Evolutionary conservation across 108 stramenopile species (phyloP).

Genomic region (Schizochytrium sp.): DNA sequence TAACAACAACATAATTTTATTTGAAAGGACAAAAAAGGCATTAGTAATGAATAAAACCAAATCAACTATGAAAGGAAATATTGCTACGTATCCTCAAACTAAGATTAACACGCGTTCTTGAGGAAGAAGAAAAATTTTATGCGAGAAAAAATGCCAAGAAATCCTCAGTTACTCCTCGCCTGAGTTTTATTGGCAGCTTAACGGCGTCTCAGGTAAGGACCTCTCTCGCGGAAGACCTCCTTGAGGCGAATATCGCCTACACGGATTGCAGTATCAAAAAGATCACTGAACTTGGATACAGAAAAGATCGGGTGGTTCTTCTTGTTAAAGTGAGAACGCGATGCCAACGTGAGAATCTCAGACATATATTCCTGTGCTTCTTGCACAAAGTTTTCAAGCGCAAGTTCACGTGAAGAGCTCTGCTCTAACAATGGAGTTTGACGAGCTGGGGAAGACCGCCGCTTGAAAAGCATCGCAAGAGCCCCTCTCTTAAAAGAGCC

Average conservation of each 20-base stretch:
- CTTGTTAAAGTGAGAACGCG: not conserved
- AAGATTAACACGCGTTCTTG: too few species aligned
- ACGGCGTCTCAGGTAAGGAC: too few species aligned
- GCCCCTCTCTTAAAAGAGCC: not conserved
- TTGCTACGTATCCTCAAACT: too few species aligned
- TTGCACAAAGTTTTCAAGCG: not conserved
- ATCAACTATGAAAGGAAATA: too few species aligned
- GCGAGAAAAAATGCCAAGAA: too few species aligned
- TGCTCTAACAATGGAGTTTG: not conserved
- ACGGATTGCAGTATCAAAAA: not conserved
- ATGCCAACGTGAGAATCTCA: not conserved
- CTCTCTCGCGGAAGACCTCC: too few species aligned
- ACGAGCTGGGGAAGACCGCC: not conserved
- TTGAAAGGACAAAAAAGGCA: too few species aligned
- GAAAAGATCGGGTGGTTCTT: conserved; percentile 9
- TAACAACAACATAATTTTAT: too few species aligned
- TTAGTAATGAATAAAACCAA: too few species aligned
- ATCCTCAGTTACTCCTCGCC: too few species aligned
- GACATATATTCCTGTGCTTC: not conserved
- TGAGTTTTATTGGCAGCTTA: too few species aligned
- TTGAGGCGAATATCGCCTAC: not conserved
- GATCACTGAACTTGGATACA: not conserved
- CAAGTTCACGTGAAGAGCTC: not conserved
- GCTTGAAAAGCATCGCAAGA: not conserved
- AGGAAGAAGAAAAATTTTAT: too few species aligned